Percentiles rank a stretch among this genome's conserved stretches.
These are phyloP conservation scores for Mycena crocata DNA, from an alignment of 768 basidiomycete species.

Conservation along the genomic window DNA sequence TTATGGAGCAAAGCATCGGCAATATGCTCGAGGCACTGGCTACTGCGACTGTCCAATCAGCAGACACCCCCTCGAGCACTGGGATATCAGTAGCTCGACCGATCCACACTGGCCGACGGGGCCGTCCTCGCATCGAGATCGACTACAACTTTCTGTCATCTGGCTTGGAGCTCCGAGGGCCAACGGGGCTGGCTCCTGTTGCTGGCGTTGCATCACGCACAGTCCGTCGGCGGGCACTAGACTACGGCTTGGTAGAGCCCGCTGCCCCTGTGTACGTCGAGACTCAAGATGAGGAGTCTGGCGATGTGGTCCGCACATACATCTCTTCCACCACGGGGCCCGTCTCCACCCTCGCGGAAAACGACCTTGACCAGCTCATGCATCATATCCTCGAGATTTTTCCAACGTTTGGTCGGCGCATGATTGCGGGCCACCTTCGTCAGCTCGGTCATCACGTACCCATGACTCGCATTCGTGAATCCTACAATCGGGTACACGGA, in stretches of 20 bases:
- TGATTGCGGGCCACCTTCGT: slow-evolving; percentile 43
- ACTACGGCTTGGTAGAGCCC: slow-evolving; percentile 39
- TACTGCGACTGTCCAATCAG: slow-evolving; percentile 10
- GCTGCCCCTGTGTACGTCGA: slow-evolving; percentile 33
- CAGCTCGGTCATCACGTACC: slow-evolving; percentile 37
- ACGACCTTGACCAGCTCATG: slow-evolving; percentile 44
- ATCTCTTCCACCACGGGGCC: slow-evolving; percentile 25
- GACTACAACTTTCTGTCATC: slow-evolving; percentile 34
- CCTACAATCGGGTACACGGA: slow-evolving; percentile 32
- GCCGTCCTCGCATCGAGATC: slow-evolving; percentile 42
- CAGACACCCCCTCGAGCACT: slow-evolving; percentile 22
- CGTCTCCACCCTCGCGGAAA: slow-evolving; percentile 35
- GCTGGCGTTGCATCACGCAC: slow-evolving; percentile 36
- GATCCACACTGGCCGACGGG: slow-evolving; percentile 28
- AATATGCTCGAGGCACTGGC: slow-evolving; percentile 27
- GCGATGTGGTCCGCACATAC: slow-evolving; percentile 16
- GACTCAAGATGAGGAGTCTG: slow-evolving; percentile 18
- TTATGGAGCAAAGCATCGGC: slow-evolving; percentile 21
- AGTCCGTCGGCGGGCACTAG: slow-evolving; percentile 40
- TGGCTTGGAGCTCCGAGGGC: slow-evolving; percentile 38
- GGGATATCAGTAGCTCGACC: background rate
- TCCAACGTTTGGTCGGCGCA: slow-evolving; percentile 36
- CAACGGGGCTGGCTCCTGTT: slow-evolving; percentile 33
- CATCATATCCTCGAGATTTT: slow-evolving; percentile 51
- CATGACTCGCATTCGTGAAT: slow-evolving; percentile 1